Percentiles rank a stretch among this genome's conserved stretches.
Conservation (phyloP, 306 rosid species). For the Dryas alaskensis region DNA sequence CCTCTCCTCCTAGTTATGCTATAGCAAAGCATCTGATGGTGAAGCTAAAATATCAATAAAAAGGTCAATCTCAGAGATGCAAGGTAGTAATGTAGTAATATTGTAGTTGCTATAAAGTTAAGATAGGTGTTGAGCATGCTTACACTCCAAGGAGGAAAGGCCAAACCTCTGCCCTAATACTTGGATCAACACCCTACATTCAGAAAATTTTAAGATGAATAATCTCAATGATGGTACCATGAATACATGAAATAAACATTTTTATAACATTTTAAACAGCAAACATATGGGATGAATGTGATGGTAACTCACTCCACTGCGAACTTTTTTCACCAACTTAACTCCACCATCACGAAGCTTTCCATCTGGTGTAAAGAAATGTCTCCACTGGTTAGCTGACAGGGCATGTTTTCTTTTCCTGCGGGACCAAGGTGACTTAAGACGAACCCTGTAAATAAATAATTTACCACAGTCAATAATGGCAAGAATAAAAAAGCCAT, state of each 20-base stretch:
- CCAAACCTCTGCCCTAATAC: slow-evolving; percentile 95
- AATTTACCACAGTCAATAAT: slow-evolving; percentile 7
- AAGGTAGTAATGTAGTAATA: neutral
- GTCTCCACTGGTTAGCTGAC: slow-evolving; percentile 75
- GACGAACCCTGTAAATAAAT: slow-evolving; percentile 69
- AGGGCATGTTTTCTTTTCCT: slow-evolving; percentile 86
- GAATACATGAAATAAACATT: slow-evolving; percentile 9
- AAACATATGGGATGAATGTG: slow-evolving; percentile 11
- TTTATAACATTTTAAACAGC: slow-evolving; percentile 1
- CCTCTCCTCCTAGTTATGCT: neutral
- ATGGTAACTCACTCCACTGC: slow-evolving; percentile 85
- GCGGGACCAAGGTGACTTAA: slow-evolving; percentile 99
- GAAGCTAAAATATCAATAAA: neutral
- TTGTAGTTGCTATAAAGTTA: slow-evolving; percentile 20
- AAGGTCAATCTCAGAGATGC: slow-evolving; percentile 3
- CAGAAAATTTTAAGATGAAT: slow-evolving; percentile 27
- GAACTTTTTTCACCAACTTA: slow-evolving; percentile 89
- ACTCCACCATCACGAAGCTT: slow-evolving; percentile 82
- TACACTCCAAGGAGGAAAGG: slow-evolving; percentile 99
- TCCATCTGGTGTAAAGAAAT: slow-evolving; percentile 76
- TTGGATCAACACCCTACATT: slow-evolving; percentile 87
- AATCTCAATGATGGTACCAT: slow-evolving; percentile 15
- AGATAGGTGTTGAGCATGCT: slow-evolving; percentile 36
- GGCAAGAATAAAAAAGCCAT: neutral
- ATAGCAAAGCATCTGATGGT: neutral